Evolutionary conservation across 768 basidiomycete genomes (phyloP).

Genomic region (Lentinula lateritia): DNA sequence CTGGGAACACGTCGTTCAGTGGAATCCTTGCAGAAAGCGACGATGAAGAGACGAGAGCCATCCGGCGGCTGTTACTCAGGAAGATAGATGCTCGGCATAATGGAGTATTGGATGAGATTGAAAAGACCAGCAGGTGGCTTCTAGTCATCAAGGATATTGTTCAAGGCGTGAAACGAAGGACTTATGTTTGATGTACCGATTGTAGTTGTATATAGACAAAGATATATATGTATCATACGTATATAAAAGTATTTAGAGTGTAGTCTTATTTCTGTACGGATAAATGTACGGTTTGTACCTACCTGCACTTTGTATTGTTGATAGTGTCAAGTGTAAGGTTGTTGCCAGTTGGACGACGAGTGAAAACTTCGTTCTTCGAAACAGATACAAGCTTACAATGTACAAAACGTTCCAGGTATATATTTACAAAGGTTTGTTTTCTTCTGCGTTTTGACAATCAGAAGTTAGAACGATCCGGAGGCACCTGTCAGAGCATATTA

Average conservation of each 20-base stretch:
- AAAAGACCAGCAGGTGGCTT: constrained; percentile 54
- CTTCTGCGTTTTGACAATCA: background rate
- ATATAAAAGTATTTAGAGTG: background rate
- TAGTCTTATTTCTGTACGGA: background rate
- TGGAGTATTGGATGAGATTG: constrained; percentile 59
- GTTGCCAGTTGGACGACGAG: too few species aligned
- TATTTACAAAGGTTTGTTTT: background rate
- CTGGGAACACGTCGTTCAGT: constrained; percentile 35
- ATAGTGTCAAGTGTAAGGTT: background rate
- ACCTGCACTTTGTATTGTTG: background rate
- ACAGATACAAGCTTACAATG: background rate
- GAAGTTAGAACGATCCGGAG: background rate
- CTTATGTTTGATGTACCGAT: constrained; percentile 21
- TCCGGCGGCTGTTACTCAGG: constrained; percentile 58
- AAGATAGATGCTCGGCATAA: constrained; percentile 56
- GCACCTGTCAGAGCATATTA: background rate
- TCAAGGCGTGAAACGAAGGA: constrained; percentile 46
- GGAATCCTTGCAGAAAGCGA: constrained; percentile 47
- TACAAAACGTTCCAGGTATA: background rate
- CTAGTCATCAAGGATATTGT: constrained; percentile 61
- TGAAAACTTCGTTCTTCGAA: background rate
- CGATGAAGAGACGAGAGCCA: constrained; percentile 57
- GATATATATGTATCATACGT: background rate
- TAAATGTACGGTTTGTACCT: background rate
- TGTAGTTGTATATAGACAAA: background rate